Evolutionary conservation across 2,329 filamentous ascomycete species (phyloP), one percentile per base, ranked within the genome.

Genomic region (Monilinia fructicola): DNA sequence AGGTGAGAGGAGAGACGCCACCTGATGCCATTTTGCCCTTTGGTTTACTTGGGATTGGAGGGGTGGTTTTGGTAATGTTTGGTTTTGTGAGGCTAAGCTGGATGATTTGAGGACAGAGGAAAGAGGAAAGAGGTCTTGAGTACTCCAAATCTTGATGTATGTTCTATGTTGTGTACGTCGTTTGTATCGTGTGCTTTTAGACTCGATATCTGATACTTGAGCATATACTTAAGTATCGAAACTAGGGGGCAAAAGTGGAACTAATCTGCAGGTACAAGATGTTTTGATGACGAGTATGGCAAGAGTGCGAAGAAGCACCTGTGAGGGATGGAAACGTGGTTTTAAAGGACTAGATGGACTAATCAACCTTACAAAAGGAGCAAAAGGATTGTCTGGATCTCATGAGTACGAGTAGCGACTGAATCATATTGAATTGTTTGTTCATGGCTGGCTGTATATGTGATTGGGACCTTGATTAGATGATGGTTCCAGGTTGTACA

Each of bases 11-110:
- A 26, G 79, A 79, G 46, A 73, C 76, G 69, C 77, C 78, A 71
- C 77, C 78, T 64, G 79, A 80, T 70, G 77, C 76, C 79, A 82
- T 81, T 44, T 67, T 65, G 21, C 9, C 76, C 53, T 6, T 31
- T 18, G 18, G 5, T 44, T 26, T 31, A 0, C 2, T 31, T 52
- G 53, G 10, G 7, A 11, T 28, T 28, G 4, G 35, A 4, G 2
- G 23, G 26, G 21, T 23, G 6, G 16, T 26, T 58, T 21, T 50
- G 7, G 21, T 46, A 10, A 21, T 21, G 7, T 21, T 46, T 46
- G 42, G 18, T 46, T 40, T 40, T 9, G 11, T 40, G 10, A 12
- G 42, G 16, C n/a, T 44, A 10, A 40, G 38, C 9, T 46, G 42
- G 42, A 21, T 21, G 21, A 46, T 50, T 35, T 5, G 31, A 46